These are phyloP conservation scores for Tritrichomonas musculus DNA, from an alignment of 208 protist species.

Conservation along the genomic window DNA sequence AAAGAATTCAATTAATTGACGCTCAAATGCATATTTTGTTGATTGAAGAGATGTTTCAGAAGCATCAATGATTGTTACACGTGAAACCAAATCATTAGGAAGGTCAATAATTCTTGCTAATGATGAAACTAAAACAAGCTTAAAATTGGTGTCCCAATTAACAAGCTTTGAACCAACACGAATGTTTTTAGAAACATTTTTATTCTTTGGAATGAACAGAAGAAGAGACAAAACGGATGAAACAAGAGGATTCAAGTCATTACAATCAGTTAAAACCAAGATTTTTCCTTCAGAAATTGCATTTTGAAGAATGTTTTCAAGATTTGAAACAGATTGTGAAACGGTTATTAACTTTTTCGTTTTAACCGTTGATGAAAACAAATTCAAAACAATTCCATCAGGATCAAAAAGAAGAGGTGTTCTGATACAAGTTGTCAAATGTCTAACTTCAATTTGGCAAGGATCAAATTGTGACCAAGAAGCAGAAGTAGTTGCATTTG, in stretches of 20 bases:
- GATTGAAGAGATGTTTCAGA: background rate
- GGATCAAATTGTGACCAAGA: too few species aligned
- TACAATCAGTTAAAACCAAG: background rate
- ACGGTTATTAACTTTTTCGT: background rate
- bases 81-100: background rate
- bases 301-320: background rate
- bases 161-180: background rate
- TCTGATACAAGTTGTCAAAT: background rate
- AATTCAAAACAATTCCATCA: background rate
- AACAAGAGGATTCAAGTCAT: slow-evolving; percentile 1
- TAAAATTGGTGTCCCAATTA: background rate
- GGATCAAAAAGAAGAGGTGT: background rate
- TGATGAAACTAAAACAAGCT: background rate
- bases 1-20: background rate
- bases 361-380: background rate
- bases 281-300: background rate
- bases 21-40: background rate
- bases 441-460: background rate
- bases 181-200: background rate
- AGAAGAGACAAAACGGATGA: background rate
- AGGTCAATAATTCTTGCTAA: background rate
- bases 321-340: background rate
- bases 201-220: background rate
- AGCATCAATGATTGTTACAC: background rate
- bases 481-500: too few species aligned